Percentiles rank a stretch among this genome's conserved stretches.
Conservation (phyloP, 1,284 basidiomycete species). For the Malassezia equina region DNA sequence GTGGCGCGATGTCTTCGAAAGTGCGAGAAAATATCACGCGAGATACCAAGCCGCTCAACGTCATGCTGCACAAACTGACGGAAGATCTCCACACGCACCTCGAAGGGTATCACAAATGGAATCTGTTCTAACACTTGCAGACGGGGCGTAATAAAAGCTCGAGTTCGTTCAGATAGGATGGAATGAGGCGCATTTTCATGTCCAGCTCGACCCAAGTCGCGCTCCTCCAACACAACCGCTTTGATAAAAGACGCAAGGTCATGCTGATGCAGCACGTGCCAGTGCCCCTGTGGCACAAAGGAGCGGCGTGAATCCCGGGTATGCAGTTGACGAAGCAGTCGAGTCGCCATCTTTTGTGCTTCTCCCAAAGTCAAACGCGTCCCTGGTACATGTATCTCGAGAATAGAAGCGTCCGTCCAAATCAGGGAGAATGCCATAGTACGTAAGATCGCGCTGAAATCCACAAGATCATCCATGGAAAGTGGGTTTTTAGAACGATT, state of each 20-base stretch:
- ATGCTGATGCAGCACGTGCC: conserved; percentile 63
- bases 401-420: conserved; percentile 50
- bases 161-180: conserved; percentile 54
- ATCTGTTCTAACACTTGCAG: conserved; percentile 88
- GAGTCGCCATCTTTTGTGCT: conserved; percentile 26
- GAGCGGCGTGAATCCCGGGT: conserved; percentile 29
- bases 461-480: conserved; percentile 67
- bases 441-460: conserved; percentile 60
- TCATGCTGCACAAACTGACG: conserved; percentile 33
- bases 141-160: conserved; percentile 68
- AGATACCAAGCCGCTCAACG: conserved; percentile 10
- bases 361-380: conserved; percentile 22
- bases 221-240: conserved; percentile 59
- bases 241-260: conserved; percentile 80
- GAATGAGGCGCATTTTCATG: background rate
- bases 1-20: conserved; percentile 50
- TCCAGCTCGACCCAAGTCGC: conserved; percentile 20
- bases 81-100: conserved; percentile 78
- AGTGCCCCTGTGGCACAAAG: conserved; percentile 56
- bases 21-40: conserved; percentile 19
- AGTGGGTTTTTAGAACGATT: conserved; percentile 51
- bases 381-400: conserved; percentile 22
- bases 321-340: conserved; percentile 41
- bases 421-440: conserved; percentile 72
- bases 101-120: conserved; percentile 91